These are phyloP conservation scores for Wickerhamomyces bovis DNA, from an alignment of 805 yeast genomes.

Conservation along the genomic window DNA sequence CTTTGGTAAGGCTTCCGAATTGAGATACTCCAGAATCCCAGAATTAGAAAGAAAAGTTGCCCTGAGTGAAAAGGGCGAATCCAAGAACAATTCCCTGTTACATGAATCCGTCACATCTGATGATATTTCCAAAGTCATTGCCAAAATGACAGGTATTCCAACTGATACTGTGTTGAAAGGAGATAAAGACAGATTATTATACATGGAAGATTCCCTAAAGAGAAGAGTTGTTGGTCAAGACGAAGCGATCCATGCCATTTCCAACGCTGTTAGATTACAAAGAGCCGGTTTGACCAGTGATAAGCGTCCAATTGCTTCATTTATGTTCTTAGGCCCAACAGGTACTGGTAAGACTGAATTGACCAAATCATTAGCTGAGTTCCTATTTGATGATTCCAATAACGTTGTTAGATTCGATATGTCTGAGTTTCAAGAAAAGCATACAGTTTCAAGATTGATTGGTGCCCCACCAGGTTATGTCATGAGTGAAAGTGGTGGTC, in stretches of 20 bases:
- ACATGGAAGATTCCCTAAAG: constrained; percentile 77
- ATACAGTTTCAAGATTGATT: constrained; percentile 80
- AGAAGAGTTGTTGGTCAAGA: constrained; percentile 91
- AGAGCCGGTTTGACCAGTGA: constrained; percentile 95
- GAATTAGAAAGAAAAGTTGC: constrained; percentile 60
- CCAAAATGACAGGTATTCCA: constrained; percentile 95
- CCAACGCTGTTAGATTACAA: constrained; percentile 93
- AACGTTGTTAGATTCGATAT: constrained; percentile 91
- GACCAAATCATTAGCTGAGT: constrained; percentile 88
- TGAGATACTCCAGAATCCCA: constrained; percentile 86
- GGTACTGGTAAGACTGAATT: constrained; percentile 98
- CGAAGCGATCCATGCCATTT: constrained; percentile 82
- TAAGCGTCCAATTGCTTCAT: constrained; percentile 92
- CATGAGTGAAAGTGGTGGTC: constrained; percentile 90
- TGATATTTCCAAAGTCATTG: constrained; percentile 87
- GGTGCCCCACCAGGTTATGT: constrained; percentile 99
- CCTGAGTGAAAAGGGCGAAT: constrained; percentile 29
- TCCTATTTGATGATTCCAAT: constrained; percentile 81
- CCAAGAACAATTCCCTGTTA: constrained; percentile 35
- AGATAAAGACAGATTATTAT: constrained; percentile 83
- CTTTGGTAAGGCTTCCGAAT: constrained; percentile 81
- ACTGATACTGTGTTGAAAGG: constrained; percentile 87
- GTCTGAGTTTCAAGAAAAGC: constrained; percentile 97
- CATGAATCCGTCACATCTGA: constrained; percentile 94
- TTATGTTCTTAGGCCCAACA: constrained; percentile 95